Evolutionary conservation across 2,329 filamentous ascomycete genomes (phyloP), one percentile per base, ranked within the genome.

Genomic region (Laburnicola sp.): DNA sequence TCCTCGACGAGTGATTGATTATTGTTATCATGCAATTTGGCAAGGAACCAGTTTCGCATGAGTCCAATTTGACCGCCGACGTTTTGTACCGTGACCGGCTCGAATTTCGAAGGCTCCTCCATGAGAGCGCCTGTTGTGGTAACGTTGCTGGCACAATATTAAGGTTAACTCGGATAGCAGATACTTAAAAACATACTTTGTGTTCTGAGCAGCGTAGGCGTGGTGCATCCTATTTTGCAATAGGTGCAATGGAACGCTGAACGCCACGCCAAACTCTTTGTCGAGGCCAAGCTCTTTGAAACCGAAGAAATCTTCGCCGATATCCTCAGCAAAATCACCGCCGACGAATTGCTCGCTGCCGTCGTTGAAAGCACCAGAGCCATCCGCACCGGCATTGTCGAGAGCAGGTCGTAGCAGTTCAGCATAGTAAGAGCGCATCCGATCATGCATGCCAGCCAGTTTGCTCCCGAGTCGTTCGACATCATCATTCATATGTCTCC

Each of bases 281-380:
- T 96, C 91, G 51, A 99, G 82, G 37, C 94, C 94, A 39, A 99
- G 83, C 53, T 96, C 92, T 69, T 91, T 92, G 82, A 99, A 97
- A 26, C 94, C 94, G 67, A 99, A 99, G 82, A 97, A 99, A 75
- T 99, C 94, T 77, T 99, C 94, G 54, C 92, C 93, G 9, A 99
- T 88, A 63, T 99, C 94, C 70, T 97, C 94, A 0, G 94, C 94
- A 71, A 99, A 99, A 73, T 99, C 94, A 55, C 94, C 94, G 39
- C 89, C 91, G 41, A 97, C 86, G 63, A 97, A 99, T 69, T 97
- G 94, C 58, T 99, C 94, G 72, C 91, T 96, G 58, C 92, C 93
- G 64, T 99, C 94, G 56, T 95, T 91, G 80, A 99, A 99, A 5
- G 91, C 89, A 50, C 88, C 89, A 3, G 87, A 91, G 31, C 92